Base-by-base conservation (phyloP, 495 filamentous ascomycete genomes). In the Daldinia decipiens region DNA sequence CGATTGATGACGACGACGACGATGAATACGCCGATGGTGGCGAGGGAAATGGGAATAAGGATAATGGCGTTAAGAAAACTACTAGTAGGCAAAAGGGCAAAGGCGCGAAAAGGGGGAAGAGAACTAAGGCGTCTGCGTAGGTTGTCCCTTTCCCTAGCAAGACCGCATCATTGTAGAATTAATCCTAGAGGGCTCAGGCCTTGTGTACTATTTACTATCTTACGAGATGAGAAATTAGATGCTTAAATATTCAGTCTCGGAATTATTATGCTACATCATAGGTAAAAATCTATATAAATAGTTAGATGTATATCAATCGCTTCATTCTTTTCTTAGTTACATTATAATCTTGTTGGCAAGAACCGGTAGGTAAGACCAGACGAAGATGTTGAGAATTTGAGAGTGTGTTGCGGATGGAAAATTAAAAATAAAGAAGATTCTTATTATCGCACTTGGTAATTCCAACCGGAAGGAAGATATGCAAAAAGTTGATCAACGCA, bases 401-500 rank as follows among this genome's bases (percentile, higher is more conserved):
- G 11, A 11, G 32, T 12, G 8, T 32, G 32, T 24, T 17, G 15
- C 12, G 13, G 29, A 13, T 40, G n/a, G 11, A 27, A 24, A 32
- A 17, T 47, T 17, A 61, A 55, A 52, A 52, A 1, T 8, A 51
- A 61, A 58, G 13, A 51, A 51, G 13, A 26, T n/a, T n/a, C n/a
- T 32, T 32, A 32, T 32, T 32, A 3, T 36, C 34, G 34, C 34
- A 36, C 12, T 13, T 36, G 12, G 12, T 36, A 36, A 13, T 36
- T 21, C 19, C 5, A 26, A n/a, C n/a, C n/a, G n/a, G 12, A 45
- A 27, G 43, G 19, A 59, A 32, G 4, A 38, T 51, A 71, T 31
- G 36, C 51, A 65, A 76, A 74, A 61, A 60, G 51, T 65, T 82
- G 81, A 81, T 78, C 81, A 77, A 76, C 77, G 80, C 81, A 81